Evolutionary conservation across 1,139 yeast species (phyloP).

Genomic region (Candida tunisiensis): DNA sequence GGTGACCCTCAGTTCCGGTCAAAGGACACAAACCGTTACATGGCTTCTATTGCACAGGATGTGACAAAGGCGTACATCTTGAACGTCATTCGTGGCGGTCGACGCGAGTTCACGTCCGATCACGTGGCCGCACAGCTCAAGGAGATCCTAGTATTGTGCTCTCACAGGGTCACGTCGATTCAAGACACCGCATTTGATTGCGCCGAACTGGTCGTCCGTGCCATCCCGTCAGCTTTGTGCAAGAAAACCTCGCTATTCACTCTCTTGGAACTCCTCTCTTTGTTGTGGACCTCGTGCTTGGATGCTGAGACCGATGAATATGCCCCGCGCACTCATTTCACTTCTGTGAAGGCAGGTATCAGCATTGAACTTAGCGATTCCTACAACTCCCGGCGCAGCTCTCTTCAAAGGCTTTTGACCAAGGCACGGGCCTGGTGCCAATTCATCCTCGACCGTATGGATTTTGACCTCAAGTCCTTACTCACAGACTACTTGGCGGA

Average conservation of each 20-base stretch:
- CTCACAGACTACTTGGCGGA: constrained; percentile 58
- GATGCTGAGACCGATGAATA: constrained; percentile 84
- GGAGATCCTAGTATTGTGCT: constrained; percentile 48
- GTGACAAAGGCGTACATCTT: constrained; percentile 41
- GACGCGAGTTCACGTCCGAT: constrained; percentile 22
- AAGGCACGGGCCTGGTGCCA: constrained; percentile 55
- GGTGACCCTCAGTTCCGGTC: constrained; percentile 71
- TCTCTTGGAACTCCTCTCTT: constrained; percentile 59
- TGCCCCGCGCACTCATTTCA: constrained; percentile 60
- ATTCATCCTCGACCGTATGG: constrained; percentile 34
- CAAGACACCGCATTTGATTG: constrained; percentile 74
- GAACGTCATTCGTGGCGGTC: constrained; percentile 27
- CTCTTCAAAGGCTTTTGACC: constrained; percentile 42
- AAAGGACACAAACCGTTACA: constrained; percentile 56
- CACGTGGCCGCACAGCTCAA: constrained; percentile 58
- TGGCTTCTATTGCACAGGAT: constrained; percentile 48
- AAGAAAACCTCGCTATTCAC: constrained; percentile 59
- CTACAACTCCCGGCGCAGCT: constrained; percentile 54
- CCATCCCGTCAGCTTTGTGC: constrained; percentile 71
- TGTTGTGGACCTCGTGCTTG: constrained; percentile 61
- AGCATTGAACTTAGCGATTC: constrained; percentile 62
- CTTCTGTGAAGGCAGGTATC: constrained; percentile 37
- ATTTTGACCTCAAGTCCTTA: constrained; percentile 61
- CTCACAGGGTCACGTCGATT: constrained; percentile 59
- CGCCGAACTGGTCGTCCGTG: constrained; percentile 49